These are phyloP conservation scores for Cenococcum geophilum DNA, from an alignment of 495 filamentous ascomycete species.

Conservation along the genomic window DNA sequence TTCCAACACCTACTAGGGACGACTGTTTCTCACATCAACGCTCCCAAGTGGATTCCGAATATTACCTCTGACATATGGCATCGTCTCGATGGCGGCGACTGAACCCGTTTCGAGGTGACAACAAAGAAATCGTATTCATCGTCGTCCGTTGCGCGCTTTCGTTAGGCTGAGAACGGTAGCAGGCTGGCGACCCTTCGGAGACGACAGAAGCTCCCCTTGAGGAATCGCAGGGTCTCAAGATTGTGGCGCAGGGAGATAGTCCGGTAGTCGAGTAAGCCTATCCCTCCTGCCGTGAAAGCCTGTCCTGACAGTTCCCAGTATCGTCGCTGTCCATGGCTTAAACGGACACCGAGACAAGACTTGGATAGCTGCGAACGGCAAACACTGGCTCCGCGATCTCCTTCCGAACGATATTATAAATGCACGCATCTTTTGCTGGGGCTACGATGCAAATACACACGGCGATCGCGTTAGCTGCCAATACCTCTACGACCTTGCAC, in stretches of 20 bases:
- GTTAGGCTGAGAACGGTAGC: conserved; percentile 15
- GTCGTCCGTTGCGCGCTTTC: conserved; percentile 3
- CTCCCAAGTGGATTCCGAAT: no score
- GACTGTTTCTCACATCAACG: no score
- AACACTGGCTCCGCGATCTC: conserved; percentile 47
- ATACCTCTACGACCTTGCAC: conserved; percentile 34
- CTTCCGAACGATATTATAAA: conserved; percentile 43
- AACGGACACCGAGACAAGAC: conserved; percentile 44
- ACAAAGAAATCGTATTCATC: conserved; percentile 14
- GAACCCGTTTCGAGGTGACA: conserved; percentile 15
- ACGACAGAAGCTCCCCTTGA: conserved; percentile 5
- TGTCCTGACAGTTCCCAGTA: conserved; percentile 33
- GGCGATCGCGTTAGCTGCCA: conserved; percentile 25
- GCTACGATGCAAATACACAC: conserved; percentile 43
- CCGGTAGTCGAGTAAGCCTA: conserved; percentile 23
- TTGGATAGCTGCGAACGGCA: conserved; percentile 43
- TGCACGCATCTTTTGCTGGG: conserved; percentile 47
- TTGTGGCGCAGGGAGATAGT: conserved; percentile 20
- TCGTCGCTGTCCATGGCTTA: conserved; percentile 48
- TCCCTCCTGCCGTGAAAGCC: conserved; percentile 13
- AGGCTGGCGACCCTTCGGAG: conserved; percentile 14
- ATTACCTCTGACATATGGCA: no score
- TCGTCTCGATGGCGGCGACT: conserved; percentile 12
- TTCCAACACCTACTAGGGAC: no score
- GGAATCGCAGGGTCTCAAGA: conserved; percentile 18